Evolutionary conservation across 805 yeast genomes (phyloP), one percentile per base, ranked within the genome.

Genomic region (Metschnikowia shivogae): DNA sequence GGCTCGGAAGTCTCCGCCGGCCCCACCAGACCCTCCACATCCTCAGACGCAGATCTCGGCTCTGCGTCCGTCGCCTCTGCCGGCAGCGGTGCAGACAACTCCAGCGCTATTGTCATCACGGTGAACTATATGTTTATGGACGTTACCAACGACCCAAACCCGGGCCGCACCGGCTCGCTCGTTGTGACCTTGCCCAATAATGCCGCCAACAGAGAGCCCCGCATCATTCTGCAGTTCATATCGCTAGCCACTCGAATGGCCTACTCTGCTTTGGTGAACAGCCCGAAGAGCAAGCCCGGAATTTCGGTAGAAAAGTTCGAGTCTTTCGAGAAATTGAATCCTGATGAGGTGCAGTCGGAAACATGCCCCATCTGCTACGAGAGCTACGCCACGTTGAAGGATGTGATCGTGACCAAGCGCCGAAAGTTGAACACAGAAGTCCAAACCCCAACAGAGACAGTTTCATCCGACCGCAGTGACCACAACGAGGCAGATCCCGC

Each of bases 181-280:
- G 73, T 82, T 29, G 64, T 84, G 54, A 78, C 82, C 34, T 78
- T 84, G 27, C 87, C 89, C n/a, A 81, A 82, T 54, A 80, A 80
- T 35, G 76, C 83, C 0, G 63, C 73, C 13, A 78, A 79, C 46
- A 69, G 81, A 27, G 79, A 82, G 43, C 84, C 81, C n/a, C 74
- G 76, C 31, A 72, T 78, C 30, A 67, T 84, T 28, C 82, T 79
- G 55, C 80, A 77, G 30, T 70, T 84, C 44, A 77, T 85, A 10
- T 69, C 82, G 24, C 63, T 84, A 45, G 89, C 89, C 2, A 82
- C 90, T 0, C 80, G 81, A 22, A 73, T 84, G 62, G 89, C 89
- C 1, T 72, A 82, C 34, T 59, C 83, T 33, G 80, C 87, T 12
- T 77, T 84, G 31, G 71, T 78, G 4, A 73, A 76, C 17, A 71